These are phyloP conservation scores for Plasmodium gonderi DNA, from an alignment of 169 alveolate genomes.

Conservation along the genomic window DNA sequence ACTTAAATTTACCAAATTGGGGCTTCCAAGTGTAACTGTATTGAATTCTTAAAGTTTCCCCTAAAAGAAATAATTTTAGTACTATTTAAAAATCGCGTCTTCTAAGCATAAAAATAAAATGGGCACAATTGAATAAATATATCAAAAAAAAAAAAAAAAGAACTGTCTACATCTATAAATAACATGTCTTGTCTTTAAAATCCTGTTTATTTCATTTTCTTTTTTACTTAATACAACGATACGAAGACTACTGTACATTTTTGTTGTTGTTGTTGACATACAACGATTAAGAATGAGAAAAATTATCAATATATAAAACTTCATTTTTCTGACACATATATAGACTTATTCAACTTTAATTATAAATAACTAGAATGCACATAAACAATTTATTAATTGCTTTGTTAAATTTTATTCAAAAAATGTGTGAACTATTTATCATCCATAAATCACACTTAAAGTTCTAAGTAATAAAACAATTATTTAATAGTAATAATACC, in stretches of 20 bases:
- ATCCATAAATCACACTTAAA: background rate
- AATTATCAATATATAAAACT: no score
- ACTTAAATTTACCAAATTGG: background rate
- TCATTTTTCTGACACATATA: background rate
- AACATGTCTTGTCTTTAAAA: background rate
- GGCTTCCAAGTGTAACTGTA: background rate
- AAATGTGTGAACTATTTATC: background rate
- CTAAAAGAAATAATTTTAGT: background rate
- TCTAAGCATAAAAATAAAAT: background rate
- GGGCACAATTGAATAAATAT: background rate
- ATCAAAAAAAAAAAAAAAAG: background rate
- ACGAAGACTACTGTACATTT: no score
- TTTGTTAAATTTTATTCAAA: background rate
- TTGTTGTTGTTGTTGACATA: background rate
- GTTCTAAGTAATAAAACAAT: background rate
- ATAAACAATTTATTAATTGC: background rate
- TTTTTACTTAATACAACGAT: no score
- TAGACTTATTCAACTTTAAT: background rate
- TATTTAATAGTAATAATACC: background rate
- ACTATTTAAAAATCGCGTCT: background rate
- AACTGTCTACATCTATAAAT: background rate
- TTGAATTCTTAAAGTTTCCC: background rate
- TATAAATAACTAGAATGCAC: background rate
- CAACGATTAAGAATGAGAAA: background rate
- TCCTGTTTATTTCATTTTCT: background rate